Evolutionary conservation across 257 asterid species (phyloP), one percentile per base, ranked within the genome.

Genomic region (Coffea canephora): DNA sequence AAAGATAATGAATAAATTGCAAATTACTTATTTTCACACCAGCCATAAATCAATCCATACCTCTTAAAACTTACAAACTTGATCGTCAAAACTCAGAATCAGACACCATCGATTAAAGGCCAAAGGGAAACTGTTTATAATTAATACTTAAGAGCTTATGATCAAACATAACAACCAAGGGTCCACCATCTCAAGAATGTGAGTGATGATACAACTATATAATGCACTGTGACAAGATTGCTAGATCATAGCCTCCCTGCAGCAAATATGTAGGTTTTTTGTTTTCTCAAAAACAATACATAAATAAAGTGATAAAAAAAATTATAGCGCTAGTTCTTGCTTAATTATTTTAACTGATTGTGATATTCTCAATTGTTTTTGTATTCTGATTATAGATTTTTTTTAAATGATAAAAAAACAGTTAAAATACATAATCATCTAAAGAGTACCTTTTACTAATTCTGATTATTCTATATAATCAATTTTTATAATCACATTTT

Each of bases 181-280:
- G 34, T 25, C 73, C 62, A 64, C 79, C 16, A 4, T 4, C 8
- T 31, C 27, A 64, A 25, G 31, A 43, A 43, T 43, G 18, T 31
- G 27, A 14, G 73, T 64, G 12, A 45, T 76, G 72, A 64, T 23
- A 62, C 69, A 75, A 75, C 59, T 57, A 75, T 59, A 27, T 36
- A 69, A 36, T 21, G 50, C 23, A 69, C 8, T n/a, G 69, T 64
- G 39, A 64, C 68, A 62, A 62, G n/a, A 62, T 62, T 62, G 68
- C 2, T 9, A 62, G 9, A 62, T 62, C 36, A 62, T 62, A 50
- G 64, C 34, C 25, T 4, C 25, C 49, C 45, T 48, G 48, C 55
- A 13, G 65, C 64, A 6, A 11, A 15, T 70, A 70, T 3, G 45
- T 12, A 49, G 23, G 1, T 16, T 49, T n/a, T 39, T 39, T 39